These are phyloP conservation scores for Aegle marmelos DNA, from an alignment of 345 rosid species.

Conservation along the genomic window DNA sequence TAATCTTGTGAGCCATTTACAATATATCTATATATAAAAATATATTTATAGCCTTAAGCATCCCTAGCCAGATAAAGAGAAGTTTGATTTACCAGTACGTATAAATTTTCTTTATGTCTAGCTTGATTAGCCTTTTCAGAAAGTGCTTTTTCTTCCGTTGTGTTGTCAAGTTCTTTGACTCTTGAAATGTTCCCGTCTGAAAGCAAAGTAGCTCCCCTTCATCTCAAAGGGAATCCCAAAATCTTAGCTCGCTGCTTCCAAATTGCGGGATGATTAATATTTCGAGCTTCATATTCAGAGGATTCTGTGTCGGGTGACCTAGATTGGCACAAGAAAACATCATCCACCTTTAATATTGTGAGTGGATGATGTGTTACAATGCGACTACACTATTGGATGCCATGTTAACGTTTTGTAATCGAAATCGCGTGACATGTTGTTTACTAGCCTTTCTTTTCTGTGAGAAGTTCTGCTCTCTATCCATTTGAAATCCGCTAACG, in stretches of 20 bases:
- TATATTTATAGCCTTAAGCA: no score
- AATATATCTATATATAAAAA: no score
- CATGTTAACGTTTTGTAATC: background rate
- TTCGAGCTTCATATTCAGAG: background rate
- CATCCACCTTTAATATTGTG: background rate
- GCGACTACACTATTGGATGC: background rate
- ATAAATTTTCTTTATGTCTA: background rate
- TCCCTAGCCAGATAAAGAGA: background rate
- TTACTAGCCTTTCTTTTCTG: background rate
- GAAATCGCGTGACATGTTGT: background rate
- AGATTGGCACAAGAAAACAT: background rate
- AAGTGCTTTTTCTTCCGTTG: constrained; percentile 8
- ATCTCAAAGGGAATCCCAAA: constrained; percentile 6
- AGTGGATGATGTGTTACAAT: background rate
- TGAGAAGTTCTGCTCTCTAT: no score
- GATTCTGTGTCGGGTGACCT: background rate
- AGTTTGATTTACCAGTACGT: constrained; percentile 1
- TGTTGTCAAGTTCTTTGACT: constrained; percentile 29
- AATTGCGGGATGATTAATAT: background rate
- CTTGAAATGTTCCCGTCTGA: constrained; percentile 11
- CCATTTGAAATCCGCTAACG: no score
- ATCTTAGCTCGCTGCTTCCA: background rate
- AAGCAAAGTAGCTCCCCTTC: constrained; percentile 5
- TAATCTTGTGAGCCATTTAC: constrained; percentile 24
- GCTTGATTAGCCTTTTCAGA: background rate